These are phyloP conservation scores for Penicillium salamii DNA, from an alignment of 495 filamentous ascomycete genomes.

Conservation along the genomic window DNA sequence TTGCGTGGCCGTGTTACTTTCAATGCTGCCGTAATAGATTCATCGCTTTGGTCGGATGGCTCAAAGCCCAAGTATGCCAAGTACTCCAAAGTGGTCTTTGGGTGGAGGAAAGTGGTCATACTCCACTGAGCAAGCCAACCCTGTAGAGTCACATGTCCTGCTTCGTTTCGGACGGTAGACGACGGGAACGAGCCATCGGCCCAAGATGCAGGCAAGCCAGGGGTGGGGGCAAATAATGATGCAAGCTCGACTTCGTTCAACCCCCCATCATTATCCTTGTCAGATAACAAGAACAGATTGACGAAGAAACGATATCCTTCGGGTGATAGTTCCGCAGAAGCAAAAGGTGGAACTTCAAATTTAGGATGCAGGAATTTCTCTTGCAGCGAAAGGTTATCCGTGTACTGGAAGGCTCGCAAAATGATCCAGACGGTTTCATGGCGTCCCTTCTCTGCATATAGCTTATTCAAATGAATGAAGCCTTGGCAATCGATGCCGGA, in stretches of 20 bases:
- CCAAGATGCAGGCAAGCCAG: conserved; percentile 84
- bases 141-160: conserved; percentile 91
- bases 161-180: conserved; percentile 91
- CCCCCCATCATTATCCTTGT: conserved; percentile 96
- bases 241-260: conserved; percentile 79
- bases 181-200: conserved; percentile 89
- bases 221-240: conserved; percentile 89
- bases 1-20: conserved; percentile 92
- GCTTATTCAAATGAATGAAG: conserved; percentile 87
- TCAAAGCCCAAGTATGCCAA: conserved; percentile 92
- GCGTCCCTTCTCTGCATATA: conserved; percentile 95
- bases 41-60: conserved; percentile 59
- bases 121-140: conserved; percentile 99
- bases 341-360: conserved; percentile 87
- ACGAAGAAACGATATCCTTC: conserved; percentile 97
- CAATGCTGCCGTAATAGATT: conserved; percentile 74
- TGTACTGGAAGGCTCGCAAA: conserved; percentile 92
- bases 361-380: conserved; percentile 89
- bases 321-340: conserved; percentile 91
- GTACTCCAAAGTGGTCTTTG: conserved; percentile 91
- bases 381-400: conserved; percentile 85
- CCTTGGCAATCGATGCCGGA: conserved; percentile 76
- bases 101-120: conserved; percentile 97
- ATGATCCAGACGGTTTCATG: conserved; percentile 99
- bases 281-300: conserved; percentile 89